Percentiles rank a stretch among this genome's conserved stretches.
Evolutionary conservation across 1,139 yeast genomes (phyloP).

Genomic region (Hemisphaericaspora lyxosophila): DNA sequence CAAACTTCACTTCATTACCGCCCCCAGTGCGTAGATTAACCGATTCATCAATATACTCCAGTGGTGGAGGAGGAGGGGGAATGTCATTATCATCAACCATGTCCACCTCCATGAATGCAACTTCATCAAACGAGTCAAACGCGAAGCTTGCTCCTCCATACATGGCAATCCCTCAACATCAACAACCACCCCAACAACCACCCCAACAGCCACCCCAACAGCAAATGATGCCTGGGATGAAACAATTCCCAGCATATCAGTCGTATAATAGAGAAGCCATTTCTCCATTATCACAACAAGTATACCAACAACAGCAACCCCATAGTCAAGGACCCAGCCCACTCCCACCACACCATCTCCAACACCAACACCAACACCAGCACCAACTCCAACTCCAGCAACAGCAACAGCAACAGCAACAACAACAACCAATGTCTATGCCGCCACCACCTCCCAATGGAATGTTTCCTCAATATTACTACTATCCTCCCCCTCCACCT

Average conservation of each 20-base stretch:
- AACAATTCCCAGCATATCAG: conserved; percentile 3
- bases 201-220: conserved; percentile 11
- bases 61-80: conserved; percentile 1
- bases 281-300: not conserved
- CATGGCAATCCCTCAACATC: conserved; percentile 8
- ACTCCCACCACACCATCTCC: conserved; percentile 5
- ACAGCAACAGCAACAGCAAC: not conserved
- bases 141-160: conserved; percentile 1
- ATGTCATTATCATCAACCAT: conserved; percentile 3
- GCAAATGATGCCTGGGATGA: too few species aligned
- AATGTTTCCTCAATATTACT: conserved; percentile 2
- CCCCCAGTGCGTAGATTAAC: conserved; percentile 20
- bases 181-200: conserved; percentile 10
- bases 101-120: conserved; percentile 3
- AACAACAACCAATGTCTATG: conserved; percentile 8
- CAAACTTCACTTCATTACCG: conserved; percentile 10
- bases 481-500: conserved; percentile 1
- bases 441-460: conserved; percentile 8
- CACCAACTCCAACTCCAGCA: conserved; percentile 5
- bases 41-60: conserved; percentile 16
- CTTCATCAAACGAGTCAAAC: conserved; percentile 1
- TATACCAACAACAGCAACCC: conserved; percentile 6
- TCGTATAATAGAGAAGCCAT: not conserved
- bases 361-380: conserved; percentile 7
- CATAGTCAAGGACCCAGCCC: conserved; percentile 10